Evolutionary conservation across 2,329 filamentous ascomycete genomes (phyloP).

Genomic region (Dactylella cylindrospora): DNA sequence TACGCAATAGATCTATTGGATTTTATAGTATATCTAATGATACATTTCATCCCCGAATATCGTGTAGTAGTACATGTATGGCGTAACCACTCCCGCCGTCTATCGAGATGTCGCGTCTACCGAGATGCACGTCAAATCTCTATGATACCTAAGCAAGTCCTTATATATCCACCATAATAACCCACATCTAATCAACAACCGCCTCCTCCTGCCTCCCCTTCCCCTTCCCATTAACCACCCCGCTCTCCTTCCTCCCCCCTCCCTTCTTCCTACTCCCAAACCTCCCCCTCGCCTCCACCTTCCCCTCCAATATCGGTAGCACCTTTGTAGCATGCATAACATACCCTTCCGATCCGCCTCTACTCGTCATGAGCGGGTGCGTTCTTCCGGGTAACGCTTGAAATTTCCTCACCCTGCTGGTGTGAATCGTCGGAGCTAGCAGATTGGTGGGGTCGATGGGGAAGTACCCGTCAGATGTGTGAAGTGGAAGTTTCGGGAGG

Average conservation of each 20-base stretch:
- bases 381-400: constrained; percentile 90
- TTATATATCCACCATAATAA: too few species aligned
- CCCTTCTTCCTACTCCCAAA: constrained; percentile 22
- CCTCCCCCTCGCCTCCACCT: constrained; percentile 74
- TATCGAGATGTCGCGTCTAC: too few species aligned
- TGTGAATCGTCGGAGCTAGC: constrained; percentile 77
- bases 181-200: too few species aligned
- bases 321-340: constrained; percentile 82
- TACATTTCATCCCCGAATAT: too few species aligned
- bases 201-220: background rate
- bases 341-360: constrained; percentile 86
- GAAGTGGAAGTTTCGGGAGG: constrained; percentile 19
- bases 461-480: constrained; percentile 26
- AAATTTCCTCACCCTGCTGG: constrained; percentile 74
- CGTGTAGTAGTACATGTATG: too few species aligned
- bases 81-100: too few species aligned
- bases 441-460: constrained; percentile 71
- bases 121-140: too few species aligned
- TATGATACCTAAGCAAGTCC: too few species aligned
- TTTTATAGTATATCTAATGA: too few species aligned
- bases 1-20: too few species aligned
- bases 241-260: background rate
- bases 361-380: constrained; percentile 88
- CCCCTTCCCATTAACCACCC: constrained; percentile 8
- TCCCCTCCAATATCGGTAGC: constrained; percentile 70